Percentiles rank a stretch among this genome's conserved stretches.
phyloP scores from a whole-genome alignment of 192 early-diverging fungal genomes.

The Lunasporangiospora selenospora region DNA sequence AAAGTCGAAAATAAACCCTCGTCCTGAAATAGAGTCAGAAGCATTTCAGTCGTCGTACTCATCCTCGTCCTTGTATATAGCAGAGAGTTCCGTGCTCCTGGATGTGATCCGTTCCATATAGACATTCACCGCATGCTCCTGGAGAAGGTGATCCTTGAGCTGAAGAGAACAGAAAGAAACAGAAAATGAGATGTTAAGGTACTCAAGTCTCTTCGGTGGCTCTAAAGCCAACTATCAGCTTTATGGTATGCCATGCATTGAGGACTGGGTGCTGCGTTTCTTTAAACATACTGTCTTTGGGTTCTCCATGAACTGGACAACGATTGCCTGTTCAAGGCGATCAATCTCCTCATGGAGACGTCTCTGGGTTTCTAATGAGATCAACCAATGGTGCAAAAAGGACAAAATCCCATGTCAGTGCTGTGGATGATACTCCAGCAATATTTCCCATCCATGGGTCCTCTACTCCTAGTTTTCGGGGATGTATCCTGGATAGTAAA shows the following conservation, averaged over 20 bases:
- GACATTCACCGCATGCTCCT: slow-evolving; percentile 79
- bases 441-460: no score
- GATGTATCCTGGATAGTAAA: no score
- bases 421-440: no score
- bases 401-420: no score
- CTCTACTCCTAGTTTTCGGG: no score
- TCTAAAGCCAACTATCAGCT: no score
- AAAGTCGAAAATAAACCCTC: no score
- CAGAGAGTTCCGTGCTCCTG: slow-evolving; percentile 65
- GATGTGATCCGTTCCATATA: slow-evolving; percentile 74
- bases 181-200: background rate
- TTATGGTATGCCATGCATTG: no score
- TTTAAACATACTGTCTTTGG: slow-evolving; percentile 64
- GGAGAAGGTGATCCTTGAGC: slow-evolving; percentile 81
- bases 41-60: slow-evolving; percentile 56
- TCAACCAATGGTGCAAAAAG: no score
- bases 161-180: slow-evolving; percentile 3
- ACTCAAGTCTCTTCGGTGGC: no score
- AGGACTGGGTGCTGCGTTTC: no score
- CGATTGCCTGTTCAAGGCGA: slow-evolving; percentile 87
- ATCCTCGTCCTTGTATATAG: slow-evolving; percentile 75
- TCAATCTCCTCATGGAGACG: slow-evolving; percentile 91
- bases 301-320: slow-evolving; percentile 78
- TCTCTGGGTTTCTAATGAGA: slow-evolving; percentile 52
- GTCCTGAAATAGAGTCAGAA: no score